Evolutionary conservation across 345 rosid species (phyloP).

Genomic region (Lepidium africanum): DNA sequence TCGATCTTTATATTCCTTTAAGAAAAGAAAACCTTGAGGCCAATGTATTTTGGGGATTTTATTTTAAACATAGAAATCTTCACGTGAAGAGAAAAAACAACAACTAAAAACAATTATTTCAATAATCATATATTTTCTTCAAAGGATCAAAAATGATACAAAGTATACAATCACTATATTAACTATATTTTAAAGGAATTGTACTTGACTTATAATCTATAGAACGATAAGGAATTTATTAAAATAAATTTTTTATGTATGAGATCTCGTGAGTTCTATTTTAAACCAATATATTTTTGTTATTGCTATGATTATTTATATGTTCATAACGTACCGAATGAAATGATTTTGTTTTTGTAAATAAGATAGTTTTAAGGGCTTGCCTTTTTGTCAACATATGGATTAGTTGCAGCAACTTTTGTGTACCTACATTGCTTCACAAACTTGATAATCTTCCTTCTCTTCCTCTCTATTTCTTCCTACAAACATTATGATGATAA

Average conservation of each 20-base stretch:
- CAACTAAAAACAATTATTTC: too few relatives aligned
- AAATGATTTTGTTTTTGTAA: background rate
- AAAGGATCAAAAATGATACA: background rate
- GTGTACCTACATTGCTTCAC: conserved; percentile 28
- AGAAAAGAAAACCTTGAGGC: too few relatives aligned
- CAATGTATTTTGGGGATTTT: too few relatives aligned
- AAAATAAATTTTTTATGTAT: too few relatives aligned
- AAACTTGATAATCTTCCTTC: conserved; percentile 26
- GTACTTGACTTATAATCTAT: background rate
- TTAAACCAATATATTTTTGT: background rate
- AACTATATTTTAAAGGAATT: background rate
- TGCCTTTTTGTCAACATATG: conserved; percentile 29
- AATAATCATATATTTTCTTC: background rate
- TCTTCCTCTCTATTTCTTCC: conserved; percentile 12
- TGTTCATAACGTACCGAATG: background rate
- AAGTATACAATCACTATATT: background rate
- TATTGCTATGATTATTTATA: background rate
- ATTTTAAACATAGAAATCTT: too few relatives aligned
- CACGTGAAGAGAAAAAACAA: too few relatives aligned
- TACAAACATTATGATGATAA: background rate
- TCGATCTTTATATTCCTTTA: too few relatives aligned
- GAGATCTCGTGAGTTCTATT: background rate
- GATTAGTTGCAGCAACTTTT: conserved; percentile 36
- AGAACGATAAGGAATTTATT: background rate
- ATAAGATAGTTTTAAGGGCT: background rate